These are phyloP conservation scores for Acanthamoeba polyphaga DNA, from an alignment of 208 protist species.

Conservation along the genomic window DNA sequence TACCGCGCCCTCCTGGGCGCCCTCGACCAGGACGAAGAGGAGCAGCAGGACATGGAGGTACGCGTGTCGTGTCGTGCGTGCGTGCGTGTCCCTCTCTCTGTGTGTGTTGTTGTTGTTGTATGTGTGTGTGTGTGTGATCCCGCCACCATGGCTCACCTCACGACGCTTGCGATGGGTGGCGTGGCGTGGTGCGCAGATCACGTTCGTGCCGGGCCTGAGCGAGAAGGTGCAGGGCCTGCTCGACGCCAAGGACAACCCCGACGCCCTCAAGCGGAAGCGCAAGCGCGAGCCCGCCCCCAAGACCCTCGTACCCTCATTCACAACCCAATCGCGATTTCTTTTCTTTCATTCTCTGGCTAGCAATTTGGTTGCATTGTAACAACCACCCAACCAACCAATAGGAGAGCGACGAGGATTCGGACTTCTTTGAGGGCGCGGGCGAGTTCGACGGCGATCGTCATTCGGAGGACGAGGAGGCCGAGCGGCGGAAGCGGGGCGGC, in stretches of 20 bases:
- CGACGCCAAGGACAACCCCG: constrained; percentile 59
- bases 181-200: constrained; percentile 79
- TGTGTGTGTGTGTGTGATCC: too few species aligned
- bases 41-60: constrained; percentile 49
- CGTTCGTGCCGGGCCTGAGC: constrained; percentile 78
- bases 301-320: too few species aligned
- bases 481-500: constrained; percentile 34
- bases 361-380: background rate
- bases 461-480: constrained; percentile 21
- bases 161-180: too few species aligned
- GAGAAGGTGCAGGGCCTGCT: constrained; percentile 78
- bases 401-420: constrained; percentile 67
- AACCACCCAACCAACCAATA: background rate
- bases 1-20: background rate
- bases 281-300: constrained; percentile 41
- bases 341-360: too few species aligned
- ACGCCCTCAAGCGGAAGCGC: constrained; percentile 48
- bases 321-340: too few species aligned
- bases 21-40: constrained; percentile 52
- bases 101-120: too few species aligned
- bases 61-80: background rate
- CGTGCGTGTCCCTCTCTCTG: too few species aligned
- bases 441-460: background rate
- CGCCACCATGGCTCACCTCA: too few species aligned
- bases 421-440: constrained; percentile 51